These are phyloP conservation scores for Prototheca wickerhamii DNA, from an alignment of 163 green algal genomes.

Conservation along the genomic window DNA sequence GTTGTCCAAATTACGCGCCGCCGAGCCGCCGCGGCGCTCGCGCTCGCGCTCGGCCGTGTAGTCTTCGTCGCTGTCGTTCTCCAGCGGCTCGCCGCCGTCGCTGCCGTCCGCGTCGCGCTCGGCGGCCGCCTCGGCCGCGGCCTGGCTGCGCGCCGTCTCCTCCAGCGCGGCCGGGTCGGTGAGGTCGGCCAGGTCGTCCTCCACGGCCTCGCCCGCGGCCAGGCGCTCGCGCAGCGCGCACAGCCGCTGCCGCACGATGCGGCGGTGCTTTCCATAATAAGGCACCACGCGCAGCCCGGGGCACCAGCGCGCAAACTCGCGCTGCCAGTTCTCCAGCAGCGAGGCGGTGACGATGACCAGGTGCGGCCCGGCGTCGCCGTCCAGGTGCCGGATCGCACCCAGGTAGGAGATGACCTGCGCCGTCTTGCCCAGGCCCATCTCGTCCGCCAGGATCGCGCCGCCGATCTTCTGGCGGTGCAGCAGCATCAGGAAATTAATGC, in stretches of 20 bases:
- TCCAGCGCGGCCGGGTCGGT: conserved; percentile 17
- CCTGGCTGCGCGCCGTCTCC: conserved; percentile 16
- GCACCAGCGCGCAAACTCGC: conserved; percentile 67
- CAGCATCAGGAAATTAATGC: conserved; percentile 90
- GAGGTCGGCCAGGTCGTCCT: conserved; percentile 29
- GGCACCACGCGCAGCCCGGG: conserved; percentile 44
- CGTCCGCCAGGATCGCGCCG: conserved; percentile 82
- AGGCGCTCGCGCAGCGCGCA: conserved; percentile 15
- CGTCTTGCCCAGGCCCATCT: conserved; percentile 93
- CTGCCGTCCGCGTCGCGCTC: background rate
- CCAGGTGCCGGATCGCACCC: conserved; percentile 23
- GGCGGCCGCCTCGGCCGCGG: background rate
- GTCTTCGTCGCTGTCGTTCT: conserved; percentile 12
- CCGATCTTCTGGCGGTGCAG: conserved; percentile 51
- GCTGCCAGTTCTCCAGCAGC: conserved; percentile 86
- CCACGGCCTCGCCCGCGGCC: conserved; percentile 12
- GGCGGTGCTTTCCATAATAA: conserved; percentile 74
- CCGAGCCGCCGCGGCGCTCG: too few relatives aligned
- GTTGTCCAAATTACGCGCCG: too few relatives aligned
- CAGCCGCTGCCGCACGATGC: conserved; percentile 41
- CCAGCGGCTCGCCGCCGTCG: background rate
- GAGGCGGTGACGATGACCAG: conserved; percentile 82
- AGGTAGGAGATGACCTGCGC: conserved; percentile 83
- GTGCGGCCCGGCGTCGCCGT: conserved; percentile 53
- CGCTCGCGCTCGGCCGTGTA: background rate